Evolutionary conservation across 192 early-diverging fungal genomes (phyloP), one percentile per base, ranked within the genome.

Genomic region (Gigaspora rosea): DNA sequence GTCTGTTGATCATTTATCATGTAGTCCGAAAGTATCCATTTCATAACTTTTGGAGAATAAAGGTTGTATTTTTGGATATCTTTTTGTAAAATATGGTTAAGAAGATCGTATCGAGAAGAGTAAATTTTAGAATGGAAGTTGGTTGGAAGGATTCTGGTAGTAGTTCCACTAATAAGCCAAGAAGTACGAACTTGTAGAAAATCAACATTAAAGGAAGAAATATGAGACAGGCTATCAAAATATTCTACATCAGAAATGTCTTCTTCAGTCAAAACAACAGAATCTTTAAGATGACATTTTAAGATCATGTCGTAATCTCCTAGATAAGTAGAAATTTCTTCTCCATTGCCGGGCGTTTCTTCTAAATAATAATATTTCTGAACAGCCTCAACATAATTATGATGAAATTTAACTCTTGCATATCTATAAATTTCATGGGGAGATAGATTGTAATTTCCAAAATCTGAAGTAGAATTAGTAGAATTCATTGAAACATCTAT

Each of bases 261-360:
- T 22, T 64, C 62, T 64, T 35, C 62, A 35, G 62, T 7, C 27
- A 27, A 27, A 8, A 52, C 15, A 52, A 52, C 51, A 52, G 51
- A 52, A 52, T 52, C 51, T 64, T 36, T 64, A 4, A 36, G 15
- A 36, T 64, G 12, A 36, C 62, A 64, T 36, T 64, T 64, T 36
- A 64, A 64, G 9, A 64, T 64, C 62, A 64, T 64, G 12, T 64
- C 62, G 11, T 22, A 13, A 64, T 64, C 62, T 13, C 62, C 62
- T 64, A 64, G 12, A 64, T 64, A 64, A 20, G 62, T 64, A 20
- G 12, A 4, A 12, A 36, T 64, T 36, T 64, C 62, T 64, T 22
- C 62, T 22, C 9, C 51, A 13, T 52, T 52, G 2, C 15, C 62
- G 22, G 62, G 62, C 22, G 22, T 64, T 22, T 64, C 62, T 4